A percentile compares a stretch with the other conserved stretches of the same genome.
Conservation (phyloP, 116 monocot species). For the Trichopus zeylanicus region DNA sequence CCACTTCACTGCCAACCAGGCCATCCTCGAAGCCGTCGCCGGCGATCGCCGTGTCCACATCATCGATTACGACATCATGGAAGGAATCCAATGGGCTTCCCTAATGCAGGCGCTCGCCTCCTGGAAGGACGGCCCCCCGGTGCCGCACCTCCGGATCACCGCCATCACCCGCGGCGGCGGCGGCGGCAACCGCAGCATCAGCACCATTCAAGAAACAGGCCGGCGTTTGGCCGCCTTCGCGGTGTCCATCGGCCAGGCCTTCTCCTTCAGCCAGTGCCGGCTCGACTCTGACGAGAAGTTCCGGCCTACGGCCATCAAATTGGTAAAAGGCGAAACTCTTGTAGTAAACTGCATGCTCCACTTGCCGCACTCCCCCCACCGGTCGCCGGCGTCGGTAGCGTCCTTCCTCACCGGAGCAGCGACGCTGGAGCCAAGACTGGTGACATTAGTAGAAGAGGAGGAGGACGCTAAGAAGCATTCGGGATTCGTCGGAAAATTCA, state of each 20-base stretch:
- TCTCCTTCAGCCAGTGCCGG: conserved; percentile 50
- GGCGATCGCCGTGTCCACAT: conserved; percentile 43
- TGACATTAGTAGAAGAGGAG: conserved; percentile 46
- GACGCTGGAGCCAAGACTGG: conserved; percentile 15
- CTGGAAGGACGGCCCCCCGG: conserved; percentile 10
- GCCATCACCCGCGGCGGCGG: conserved; percentile 18
- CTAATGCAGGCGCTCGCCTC: conserved; percentile 50
- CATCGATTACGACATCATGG: conserved; percentile 49
- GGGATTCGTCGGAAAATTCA: conserved; percentile 28
- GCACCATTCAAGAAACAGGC: conserved; percentile 35
- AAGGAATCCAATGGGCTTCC: conserved; percentile 56
- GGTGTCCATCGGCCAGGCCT: conserved; percentile 42
- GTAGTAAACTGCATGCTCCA: conserved; percentile 49
- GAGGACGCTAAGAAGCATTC: background rate
- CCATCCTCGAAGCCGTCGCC: conserved; percentile 40
- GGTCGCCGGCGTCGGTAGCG: conserved; percentile 20
- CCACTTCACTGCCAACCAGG: conserved; percentile 55
- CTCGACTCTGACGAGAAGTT: conserved; percentile 43
- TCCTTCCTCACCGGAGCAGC: conserved; percentile 35
- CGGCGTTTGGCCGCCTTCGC: conserved; percentile 38
- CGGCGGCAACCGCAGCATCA: background rate
- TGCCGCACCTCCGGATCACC: conserved; percentile 43
- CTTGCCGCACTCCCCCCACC: conserved; percentile 11
- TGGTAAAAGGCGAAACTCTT: conserved; percentile 32
- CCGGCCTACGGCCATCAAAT: conserved; percentile 23